phyloP scores from a whole-genome alignment of 2,329 filamentous ascomycete species.

The Trichoderma sp. region DNA sequence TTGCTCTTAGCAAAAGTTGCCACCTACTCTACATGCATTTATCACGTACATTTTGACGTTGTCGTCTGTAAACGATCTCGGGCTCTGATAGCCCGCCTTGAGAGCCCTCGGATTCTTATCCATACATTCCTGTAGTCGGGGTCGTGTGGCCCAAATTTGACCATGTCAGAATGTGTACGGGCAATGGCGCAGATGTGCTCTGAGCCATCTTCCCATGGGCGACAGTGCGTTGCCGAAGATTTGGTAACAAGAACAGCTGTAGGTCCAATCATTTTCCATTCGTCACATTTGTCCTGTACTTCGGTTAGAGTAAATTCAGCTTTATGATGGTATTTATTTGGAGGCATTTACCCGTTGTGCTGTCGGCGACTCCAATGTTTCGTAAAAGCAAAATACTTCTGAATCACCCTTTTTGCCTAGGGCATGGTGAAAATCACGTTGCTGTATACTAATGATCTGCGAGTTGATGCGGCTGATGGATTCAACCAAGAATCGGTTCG shows the following conservation, averaged over 20 bases:
- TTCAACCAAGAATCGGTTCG: neutral
- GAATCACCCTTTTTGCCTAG: neutral
- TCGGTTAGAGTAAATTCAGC: neutral
- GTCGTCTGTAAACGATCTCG: neutral
- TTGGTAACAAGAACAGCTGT: neutral
- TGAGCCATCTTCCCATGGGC: neutral
- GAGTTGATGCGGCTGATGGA: neutral
- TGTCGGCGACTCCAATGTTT: neutral
- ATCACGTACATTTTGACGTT: neutral
- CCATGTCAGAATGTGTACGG: neutral
- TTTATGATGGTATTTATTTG: conserved; percentile 17
- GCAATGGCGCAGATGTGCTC: neutral
- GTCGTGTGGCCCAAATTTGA: neutral
- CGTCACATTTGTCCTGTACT: neutral
- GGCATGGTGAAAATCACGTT: neutral
- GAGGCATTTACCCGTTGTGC: neutral
- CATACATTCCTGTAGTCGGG: neutral
- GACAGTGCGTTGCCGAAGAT: neutral
- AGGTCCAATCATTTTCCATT: neutral
- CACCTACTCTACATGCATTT: neutral
- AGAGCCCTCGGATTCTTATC: conserved; percentile 9
- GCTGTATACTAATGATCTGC: neutral
- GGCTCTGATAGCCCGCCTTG: neutral
- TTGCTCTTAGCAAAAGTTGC: neutral
- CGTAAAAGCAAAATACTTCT: neutral